Conservation (phyloP, 495 filamentous ascomycete species). For the Annulohypoxylon bovei region DNA sequence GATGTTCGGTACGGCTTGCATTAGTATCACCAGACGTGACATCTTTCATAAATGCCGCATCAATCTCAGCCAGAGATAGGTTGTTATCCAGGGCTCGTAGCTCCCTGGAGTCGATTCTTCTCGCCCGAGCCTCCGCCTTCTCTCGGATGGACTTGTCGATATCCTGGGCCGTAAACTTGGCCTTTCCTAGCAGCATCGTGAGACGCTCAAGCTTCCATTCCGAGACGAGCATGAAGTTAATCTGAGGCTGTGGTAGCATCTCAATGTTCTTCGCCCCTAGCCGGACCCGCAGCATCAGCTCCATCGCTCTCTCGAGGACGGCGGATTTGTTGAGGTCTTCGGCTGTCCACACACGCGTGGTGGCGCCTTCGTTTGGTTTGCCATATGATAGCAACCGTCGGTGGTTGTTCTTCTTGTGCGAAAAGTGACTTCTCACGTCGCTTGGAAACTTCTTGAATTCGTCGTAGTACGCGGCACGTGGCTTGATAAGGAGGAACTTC, state of each 20-base stretch:
- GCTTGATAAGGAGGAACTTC: slow-evolving; percentile 14
- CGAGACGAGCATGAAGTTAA: slow-evolving; percentile 27
- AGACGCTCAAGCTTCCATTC: background rate
- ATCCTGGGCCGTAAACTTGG: background rate
- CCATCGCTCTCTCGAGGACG: slow-evolving; percentile 41
- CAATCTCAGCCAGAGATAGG: background rate
- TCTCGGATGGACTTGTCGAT: background rate
- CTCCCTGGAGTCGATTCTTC: background rate
- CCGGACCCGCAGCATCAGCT: slow-evolving; percentile 40
- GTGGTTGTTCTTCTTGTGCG: slow-evolving; percentile 39
- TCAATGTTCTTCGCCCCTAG: slow-evolving; percentile 30
- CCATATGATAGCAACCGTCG: slow-evolving; percentile 38
- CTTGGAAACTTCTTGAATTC: slow-evolving; percentile 32
- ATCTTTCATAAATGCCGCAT: background rate
- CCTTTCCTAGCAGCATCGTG: slow-evolving; percentile 2
- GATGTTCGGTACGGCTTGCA: background rate
- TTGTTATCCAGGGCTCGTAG: background rate
- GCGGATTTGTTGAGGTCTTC: slow-evolving; percentile 32
- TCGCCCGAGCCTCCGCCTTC: background rate
- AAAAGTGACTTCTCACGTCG: slow-evolving; percentile 19
- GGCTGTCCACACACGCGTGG: slow-evolving; percentile 8
- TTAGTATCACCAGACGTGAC: background rate
- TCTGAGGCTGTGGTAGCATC: slow-evolving; percentile 40
- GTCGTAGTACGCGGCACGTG: slow-evolving; percentile 27
- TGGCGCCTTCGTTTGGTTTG: background rate